Base-by-base conservation (phyloP, 371 early-diverging fungal genomes). In the Lichtheimia hyalospora region DNA sequence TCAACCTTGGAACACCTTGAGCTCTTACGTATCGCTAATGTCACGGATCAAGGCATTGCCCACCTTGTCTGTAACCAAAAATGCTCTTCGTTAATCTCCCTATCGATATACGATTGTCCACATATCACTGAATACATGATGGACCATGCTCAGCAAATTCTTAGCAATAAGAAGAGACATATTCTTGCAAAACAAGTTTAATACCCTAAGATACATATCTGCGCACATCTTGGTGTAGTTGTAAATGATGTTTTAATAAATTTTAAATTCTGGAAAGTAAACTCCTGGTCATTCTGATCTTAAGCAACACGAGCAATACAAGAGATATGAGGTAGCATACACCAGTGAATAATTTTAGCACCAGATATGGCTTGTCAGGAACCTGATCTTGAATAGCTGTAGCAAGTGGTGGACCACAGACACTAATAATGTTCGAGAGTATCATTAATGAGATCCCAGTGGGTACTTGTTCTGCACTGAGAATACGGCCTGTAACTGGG, bases 401-500 rank as follows among this genome's bases (percentile, higher is more conserved):
- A 3, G 75, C 60, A 48, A 74, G 71, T 12, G 61, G 64, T 8
- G 69, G 54, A 7, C 71, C 71, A 46, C 68, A 69, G 0, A 71
- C 61, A 15, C 69, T 51, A 3, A 71, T 27, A 5, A 50, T 53
- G 23, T 74, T 74, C 15, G 52, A 57, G 3, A 74, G 27, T 13
- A 74, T 54, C n/a, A 74, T 56, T 3, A 74, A 28, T 3, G 75
- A 69, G 5, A 74, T 21, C 2, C 67, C 75, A 0, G 75, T 69
- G 6, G 75, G 71, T 13, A 74, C 66, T 46, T 51, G 57, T 27
- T 69, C 75, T 62, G 69, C 71, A 20, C 71, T 67, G n/a, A 69
- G 44, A n/a, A 74, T 52, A 18, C 51, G 51, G 1, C 62, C 71
- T 18, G 75, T 58, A 28, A 74, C 64, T 20, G 71, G 62, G 3